Base-by-base conservation (phyloP, 192 early-diverging fungal species). In the Coemansia sp. region DNA sequence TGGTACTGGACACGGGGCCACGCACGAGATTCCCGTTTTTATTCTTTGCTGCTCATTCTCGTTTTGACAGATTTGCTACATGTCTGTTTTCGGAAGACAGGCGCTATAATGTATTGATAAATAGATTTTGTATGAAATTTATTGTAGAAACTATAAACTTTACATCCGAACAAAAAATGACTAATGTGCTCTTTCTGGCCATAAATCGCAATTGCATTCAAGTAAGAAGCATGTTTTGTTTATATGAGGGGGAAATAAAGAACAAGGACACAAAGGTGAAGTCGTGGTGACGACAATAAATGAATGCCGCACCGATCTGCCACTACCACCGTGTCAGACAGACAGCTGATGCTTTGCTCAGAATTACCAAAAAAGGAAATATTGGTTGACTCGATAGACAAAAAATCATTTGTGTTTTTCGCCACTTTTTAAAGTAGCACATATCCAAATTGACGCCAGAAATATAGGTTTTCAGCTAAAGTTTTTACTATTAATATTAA, bases 1-100 rank as follows among this genome's bases (percentile, higher is more conserved):
- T 56, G 55, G 55, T 56, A 32, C 55, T 56, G 55, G 55, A 5
- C 55, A 32, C 55, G 30, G 55, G 29, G 55, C 20, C 32, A 30
- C 30, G 18, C 31, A 56, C 31, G 12, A 56, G 55, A 16, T 32
- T 32, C 8, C 11, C 11, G 17, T 33, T 32, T 3, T 1, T 32
- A 32, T 10, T 56, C 0, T 11, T 56, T 20, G 55, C 18, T 4
- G 17, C 49, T 20, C 1, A 10, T 22, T 11, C 5, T 51, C 4
- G 14, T 48, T 51, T 51, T 51, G 18, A n/a, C 49, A 51, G 18
- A 51, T n/a, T 18, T 25, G 22, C 22, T 25, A 25, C 22, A 25
- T 25, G 22, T 25, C 22, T 25, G 22, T 25, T 25, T 25, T 25
- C 22, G 22, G 22, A 25, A 1, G 22, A 1, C 22, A 25, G 22